Base-by-base conservation (phyloP, 1,284 basidiomycete species). In the Ceratobasidium sp. region DNA sequence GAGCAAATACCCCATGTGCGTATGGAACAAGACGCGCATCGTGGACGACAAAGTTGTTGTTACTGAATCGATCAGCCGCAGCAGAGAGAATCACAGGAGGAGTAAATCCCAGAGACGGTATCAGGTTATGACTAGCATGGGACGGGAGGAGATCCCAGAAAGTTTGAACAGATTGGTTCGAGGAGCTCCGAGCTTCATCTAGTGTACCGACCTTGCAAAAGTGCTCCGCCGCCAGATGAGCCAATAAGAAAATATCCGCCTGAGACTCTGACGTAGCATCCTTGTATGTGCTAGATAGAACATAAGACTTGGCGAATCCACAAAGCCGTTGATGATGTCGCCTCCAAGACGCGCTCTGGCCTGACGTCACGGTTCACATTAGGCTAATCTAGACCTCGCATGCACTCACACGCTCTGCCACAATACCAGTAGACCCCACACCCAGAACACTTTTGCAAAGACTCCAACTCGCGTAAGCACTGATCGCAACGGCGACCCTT, bases 41-140 rank as follows among this genome's bases (percentile, higher is more conserved):
- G 38, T 91, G 87, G 31, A 92, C 77, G 10, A 86, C 80, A 76
- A 91, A 91, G 74, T 92, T 90, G 76, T 91, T 92, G 78, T 91
- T 92, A 47, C 84, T 84, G 73, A 89, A 91, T 42, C 89, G 85
- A 5, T 80, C 74, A 75, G 62, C n/a, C 84, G 83, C n/a, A 89
- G 76, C 32, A 90, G 78, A 7, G 84, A 82, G 56, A 83, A 75
- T 38, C 53, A 43, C 25, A 31, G 68, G 32, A n/a, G 60, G 40
- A 34, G 47, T 64, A 52, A 64, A 64, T 8, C 25, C 34, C 49
- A 64, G 25, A 45, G 60, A 12, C 0, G 42, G 38, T 10, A 42
- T 15, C 17, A 45, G 8, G 45, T 20, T 20, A 13, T 40, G 38
- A 15, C 25, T 34, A 22, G 17, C 31, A 34, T 40, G 42, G 3